Evolutionary conservation across 2,329 filamentous ascomycete species (phyloP).

Genomic region (Monilinia fructigena): DNA sequence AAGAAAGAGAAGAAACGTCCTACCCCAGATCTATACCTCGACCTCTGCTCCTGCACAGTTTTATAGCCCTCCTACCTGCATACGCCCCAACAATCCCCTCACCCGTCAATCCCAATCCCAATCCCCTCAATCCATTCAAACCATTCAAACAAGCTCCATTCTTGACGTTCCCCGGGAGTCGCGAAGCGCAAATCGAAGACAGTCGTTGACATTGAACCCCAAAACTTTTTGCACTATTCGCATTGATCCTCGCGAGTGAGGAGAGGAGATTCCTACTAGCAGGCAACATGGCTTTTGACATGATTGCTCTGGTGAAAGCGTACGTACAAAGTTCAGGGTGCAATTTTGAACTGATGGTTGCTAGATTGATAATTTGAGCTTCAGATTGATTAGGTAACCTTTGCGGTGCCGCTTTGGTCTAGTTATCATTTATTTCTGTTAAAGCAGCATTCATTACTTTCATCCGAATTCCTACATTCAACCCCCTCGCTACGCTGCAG

Average conservation of each 20-base stretch:
- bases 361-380: slow-evolving; percentile 13
- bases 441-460: background rate
- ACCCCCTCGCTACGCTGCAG: slow-evolving; percentile 17
- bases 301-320: background rate
- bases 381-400: background rate
- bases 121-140: background rate
- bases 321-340: background rate
- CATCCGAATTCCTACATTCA: slow-evolving; percentile 6
- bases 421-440: background rate
- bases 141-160: background rate
- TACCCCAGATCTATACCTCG: slow-evolving; percentile 38
- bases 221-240: slow-evolving; percentile 16
- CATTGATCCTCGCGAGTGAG: background rate
- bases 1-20: slow-evolving; percentile 13
- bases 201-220: slow-evolving; percentile 26
- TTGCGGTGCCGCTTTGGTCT: background rate
- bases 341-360: background rate
- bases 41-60: slow-evolving; percentile 39
- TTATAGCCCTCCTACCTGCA: slow-evolving; percentile 30
- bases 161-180: background rate
- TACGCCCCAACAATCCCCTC: background rate
- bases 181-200: slow-evolving; percentile 18
- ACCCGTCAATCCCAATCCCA: background rate
- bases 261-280: background rate
- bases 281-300: slow-evolving; percentile 4